Percentiles rank a stretch among this genome's conserved stretches.
phyloP scores from a whole-genome alignment of 2,329 filamentous ascomycete species.

The Fusarium papillatum region DNA sequence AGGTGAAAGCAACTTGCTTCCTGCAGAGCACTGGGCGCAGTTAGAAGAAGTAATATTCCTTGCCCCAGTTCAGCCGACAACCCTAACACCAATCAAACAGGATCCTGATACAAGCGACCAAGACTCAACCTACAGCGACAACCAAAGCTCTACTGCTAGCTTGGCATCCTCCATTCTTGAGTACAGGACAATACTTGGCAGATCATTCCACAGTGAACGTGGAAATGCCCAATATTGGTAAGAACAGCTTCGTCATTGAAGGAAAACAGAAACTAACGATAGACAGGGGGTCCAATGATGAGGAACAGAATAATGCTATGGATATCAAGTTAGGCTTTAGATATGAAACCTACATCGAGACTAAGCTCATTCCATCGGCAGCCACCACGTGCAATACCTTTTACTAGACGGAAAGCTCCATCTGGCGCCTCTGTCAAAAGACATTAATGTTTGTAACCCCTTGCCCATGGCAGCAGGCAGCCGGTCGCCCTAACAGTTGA shows the following conservation, averaged over 20 bases:
- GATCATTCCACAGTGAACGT: background rate
- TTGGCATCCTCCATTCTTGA: background rate
- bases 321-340: background rate
- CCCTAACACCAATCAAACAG: background rate
- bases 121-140: background rate
- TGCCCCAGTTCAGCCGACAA: background rate
- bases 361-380: background rate
- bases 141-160: background rate
- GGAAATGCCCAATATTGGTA: background rate
- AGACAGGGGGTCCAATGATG: background rate
- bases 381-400: background rate
- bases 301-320: background rate
- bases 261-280: too few relatives aligned
- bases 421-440: background rate
- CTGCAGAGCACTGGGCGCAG: background rate
- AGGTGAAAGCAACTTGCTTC: background rate
- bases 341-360: background rate
- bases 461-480: too few relatives aligned
- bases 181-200: background rate
- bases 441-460: background rate
- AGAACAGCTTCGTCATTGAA: background rate
- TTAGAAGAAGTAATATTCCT: background rate
- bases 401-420: background rate
- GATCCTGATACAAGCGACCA: background rate
- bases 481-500: too few relatives aligned